Evolutionary conservation across 495 filamentous ascomycete genomes (phyloP), one percentile per base, ranked within the genome.

Genomic region (Penicillium egyptiacum): DNA sequence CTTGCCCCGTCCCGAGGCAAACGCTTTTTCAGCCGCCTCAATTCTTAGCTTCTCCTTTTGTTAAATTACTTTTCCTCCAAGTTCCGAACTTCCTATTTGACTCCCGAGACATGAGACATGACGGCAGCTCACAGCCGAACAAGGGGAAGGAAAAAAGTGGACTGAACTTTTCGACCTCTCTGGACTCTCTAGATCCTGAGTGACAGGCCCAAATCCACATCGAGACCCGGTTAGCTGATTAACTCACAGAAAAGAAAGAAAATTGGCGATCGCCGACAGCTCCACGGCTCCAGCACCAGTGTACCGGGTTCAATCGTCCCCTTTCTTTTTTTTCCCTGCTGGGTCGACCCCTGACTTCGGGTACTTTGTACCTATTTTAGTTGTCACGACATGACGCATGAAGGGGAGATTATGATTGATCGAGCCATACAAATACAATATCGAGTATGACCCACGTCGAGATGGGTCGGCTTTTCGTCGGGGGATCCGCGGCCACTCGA

Each of bases 291-390:
- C 59, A 61, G 50, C 52, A 52, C 44, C 66, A 62, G 22, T 44
- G 22, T 57, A 54, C 57, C 63, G 66, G 66, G 63, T 55, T 52
- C 60, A 58, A 66, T 66, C 60, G 40, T 49, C 61, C 42, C 53
- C 47, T 57, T 59, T 61, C 63, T 55, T 61, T 56, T 28, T 53
- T 31, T 45, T 49, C 56, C 53, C 53, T 64, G 49, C 50, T 46
- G 64, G 64, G 56, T 63, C 60, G 39, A 31, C 50, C 62, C 64
- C 61, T 58, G 55, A 54, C 57, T 60, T 48, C 56, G 51, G 26
- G 41, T 52, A 50, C 30, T 33, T 33, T 33, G 30, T 10, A 1
- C 47, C 30, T 50, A 46, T 41, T 23, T 50, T 33, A 39, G 25
- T 50, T 45, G 26, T 46, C 46, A 42, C 40, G 39, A 30, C 39